Conservation (phyloP, 805 yeast species). For the Starmerella khaoyaiensis region DNA sequence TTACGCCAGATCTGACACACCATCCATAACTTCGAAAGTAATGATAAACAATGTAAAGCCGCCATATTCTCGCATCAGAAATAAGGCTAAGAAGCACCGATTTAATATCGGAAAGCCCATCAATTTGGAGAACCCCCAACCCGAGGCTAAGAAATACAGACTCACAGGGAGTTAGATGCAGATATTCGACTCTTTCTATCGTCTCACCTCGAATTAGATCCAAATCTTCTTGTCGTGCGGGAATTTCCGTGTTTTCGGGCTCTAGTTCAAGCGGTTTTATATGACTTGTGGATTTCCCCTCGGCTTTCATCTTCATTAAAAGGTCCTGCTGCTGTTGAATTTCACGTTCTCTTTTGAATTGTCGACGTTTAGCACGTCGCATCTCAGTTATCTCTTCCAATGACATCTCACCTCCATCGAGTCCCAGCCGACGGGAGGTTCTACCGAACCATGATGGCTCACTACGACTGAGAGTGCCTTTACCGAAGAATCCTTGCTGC, state of each 20-base stretch:
- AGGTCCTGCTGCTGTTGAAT: constrained; percentile 41
- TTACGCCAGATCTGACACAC: constrained; percentile 87
- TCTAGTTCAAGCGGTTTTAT: neutral
- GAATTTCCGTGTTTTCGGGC: neutral
- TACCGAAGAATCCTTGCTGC: constrained; percentile 86
- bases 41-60: constrained; percentile 63
- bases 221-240: constrained; percentile 24
- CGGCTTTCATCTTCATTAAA: constrained; percentile 26
- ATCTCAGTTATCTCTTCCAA: constrained; percentile 63
- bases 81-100: too few relatives aligned
- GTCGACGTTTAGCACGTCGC: constrained; percentile 57
- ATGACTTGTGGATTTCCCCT: constrained; percentile 8
- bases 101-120: too few relatives aligned
- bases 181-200: constrained; percentile 28
- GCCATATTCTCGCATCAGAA: too few relatives aligned
- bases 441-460: constrained; percentile 86
- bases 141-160: constrained; percentile 54
- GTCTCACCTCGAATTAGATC: constrained; percentile 17
- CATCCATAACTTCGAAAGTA: constrained; percentile 82
- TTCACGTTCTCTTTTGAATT: constrained; percentile 58
- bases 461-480: constrained; percentile 75
- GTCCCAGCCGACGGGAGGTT: constrained; percentile 42
- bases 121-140: constrained; percentile 37
- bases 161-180: constrained; percentile 69
- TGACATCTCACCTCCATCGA: constrained; percentile 30